Evolutionary conservation across 345 rosid species (phyloP).

Genomic region (Capsella bursapastoris): DNA sequence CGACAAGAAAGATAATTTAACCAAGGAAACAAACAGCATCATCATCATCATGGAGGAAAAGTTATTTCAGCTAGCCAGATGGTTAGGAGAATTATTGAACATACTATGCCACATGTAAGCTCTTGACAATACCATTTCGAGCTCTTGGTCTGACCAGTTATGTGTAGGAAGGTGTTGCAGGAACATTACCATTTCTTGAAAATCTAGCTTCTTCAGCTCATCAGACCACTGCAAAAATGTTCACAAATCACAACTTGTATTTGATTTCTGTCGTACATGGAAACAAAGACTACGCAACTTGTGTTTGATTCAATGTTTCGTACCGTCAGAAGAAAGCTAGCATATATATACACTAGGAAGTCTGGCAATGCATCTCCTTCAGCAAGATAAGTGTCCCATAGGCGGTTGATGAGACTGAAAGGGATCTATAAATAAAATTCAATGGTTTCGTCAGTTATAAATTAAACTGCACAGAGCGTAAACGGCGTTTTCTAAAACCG

Average conservation of each 20-base stretch:
- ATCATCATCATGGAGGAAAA: slow-evolving; percentile 14
- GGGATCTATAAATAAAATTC: slow-evolving; percentile 64
- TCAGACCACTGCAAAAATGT: slow-evolving; percentile 78
- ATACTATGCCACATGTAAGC: slow-evolving; percentile 95
- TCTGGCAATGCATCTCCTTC: slow-evolving; percentile 98
- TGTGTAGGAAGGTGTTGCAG: slow-evolving; percentile 94
- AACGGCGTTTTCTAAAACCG: not conserved
- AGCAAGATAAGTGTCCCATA: slow-evolving; percentile 99
- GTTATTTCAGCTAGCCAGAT: slow-evolving; percentile 55
- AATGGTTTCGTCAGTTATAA: slow-evolving; percentile 33
- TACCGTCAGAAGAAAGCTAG: slow-evolving; percentile 95
- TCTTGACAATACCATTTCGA: slow-evolving; percentile 87
- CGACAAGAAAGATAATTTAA: slow-evolving; percentile 25
- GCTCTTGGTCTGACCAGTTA: slow-evolving; percentile 85
- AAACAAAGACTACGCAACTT: not conserved
- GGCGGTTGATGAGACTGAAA: slow-evolving; percentile 78
- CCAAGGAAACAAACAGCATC: slow-evolving; percentile 17
- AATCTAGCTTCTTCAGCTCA: slow-evolving; percentile 84
- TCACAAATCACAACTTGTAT: not conserved
- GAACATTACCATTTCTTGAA: slow-evolving; percentile 99
- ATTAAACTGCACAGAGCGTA: not conserved
- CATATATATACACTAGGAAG: slow-evolving; percentile 93
- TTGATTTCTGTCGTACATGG: not conserved
- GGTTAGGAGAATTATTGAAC: slow-evolving; percentile 84
- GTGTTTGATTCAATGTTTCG: slow-evolving; percentile 35